Evolutionary conservation across 768 basidiomycete genomes (phyloP).

Genomic region (Tricholoma saponaceum): DNA sequence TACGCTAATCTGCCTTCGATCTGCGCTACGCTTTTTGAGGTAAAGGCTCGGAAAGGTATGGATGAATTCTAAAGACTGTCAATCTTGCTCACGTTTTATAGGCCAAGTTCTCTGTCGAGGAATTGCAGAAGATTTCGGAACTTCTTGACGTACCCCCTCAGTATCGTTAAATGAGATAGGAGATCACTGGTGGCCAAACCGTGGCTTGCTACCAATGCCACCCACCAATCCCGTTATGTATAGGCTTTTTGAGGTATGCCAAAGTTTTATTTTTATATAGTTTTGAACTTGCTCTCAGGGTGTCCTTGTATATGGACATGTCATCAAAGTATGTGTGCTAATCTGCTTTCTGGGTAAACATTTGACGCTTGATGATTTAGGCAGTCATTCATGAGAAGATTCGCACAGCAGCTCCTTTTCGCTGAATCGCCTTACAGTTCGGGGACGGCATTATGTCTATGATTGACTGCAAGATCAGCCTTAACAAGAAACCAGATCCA

Average conservation of each 20-base stretch:
- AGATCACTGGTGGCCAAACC: conserved; percentile 70
- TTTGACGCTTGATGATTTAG: conserved; percentile 21
- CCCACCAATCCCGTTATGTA: conserved; percentile 81
- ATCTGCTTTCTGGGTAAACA: background rate
- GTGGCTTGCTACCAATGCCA: conserved; percentile 64
- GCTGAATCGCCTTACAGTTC: conserved; percentile 41
- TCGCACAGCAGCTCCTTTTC: background rate
- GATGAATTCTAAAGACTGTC: conserved; percentile 56
- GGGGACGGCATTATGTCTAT: conserved; percentile 89
- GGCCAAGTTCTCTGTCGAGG: conserved; percentile 66
- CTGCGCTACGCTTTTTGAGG: conserved; percentile 50
- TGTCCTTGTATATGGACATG: conserved; percentile 72
- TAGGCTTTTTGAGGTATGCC: conserved; percentile 69
- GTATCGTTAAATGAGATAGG: conserved; percentile 46
- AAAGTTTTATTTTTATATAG: background rate
- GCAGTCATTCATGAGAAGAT: conserved; percentile 80
- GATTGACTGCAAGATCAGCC: conserved; percentile 75
- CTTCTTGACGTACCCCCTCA: conserved; percentile 43
- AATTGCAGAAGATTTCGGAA: conserved; percentile 48
- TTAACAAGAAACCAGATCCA: conserved; percentile 68
- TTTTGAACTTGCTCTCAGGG: conserved; percentile 33
- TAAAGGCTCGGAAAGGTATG: conserved; percentile 63
- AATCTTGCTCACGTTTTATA: conserved; percentile 20
- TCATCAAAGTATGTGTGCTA: conserved; percentile 57
- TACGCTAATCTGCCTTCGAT: conserved; percentile 51